Percentiles rank a stretch among this genome's conserved stretches.
phyloP scores from a whole-genome alignment of 1,284 basidiomycete genomes.

The Phaffia rhodozyma region DNA sequence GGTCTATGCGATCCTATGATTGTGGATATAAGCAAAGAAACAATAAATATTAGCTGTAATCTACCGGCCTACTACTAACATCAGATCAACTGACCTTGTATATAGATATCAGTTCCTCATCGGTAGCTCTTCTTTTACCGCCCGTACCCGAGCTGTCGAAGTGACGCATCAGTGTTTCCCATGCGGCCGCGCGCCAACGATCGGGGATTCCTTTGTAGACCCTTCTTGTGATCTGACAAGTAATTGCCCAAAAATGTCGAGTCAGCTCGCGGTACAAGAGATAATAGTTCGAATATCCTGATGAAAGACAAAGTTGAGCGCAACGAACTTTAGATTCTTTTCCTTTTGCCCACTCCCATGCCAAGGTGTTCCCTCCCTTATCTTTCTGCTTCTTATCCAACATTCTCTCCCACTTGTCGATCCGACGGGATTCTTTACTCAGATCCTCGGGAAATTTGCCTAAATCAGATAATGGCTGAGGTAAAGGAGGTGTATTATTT shows the following conservation, averaged over 20 bases:
- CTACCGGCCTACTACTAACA: not conserved
- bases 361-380: conserved; percentile 58
- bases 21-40: not conserved
- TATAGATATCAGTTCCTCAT: conserved; percentile 33
- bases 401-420: conserved; percentile 83
- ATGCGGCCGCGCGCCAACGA: conserved; percentile 83
- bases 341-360: conserved; percentile 54
- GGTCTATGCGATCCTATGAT: conserved; percentile 48
- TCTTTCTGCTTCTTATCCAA: conserved; percentile 52
- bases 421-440: conserved; percentile 53
- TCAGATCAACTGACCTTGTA: conserved; percentile 41
- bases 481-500: conserved; percentile 28
- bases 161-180: conserved; percentile 54
- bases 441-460: not conserved
- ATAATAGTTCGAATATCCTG: not conserved
- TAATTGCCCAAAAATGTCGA: not conserved
- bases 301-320: conserved; percentile 15
- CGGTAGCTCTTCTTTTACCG: conserved; percentile 24
- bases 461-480: conserved; percentile 11
- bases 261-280: not conserved
- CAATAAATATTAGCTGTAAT: not conserved
- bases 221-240: conserved; percentile 43
- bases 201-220: conserved; percentile 95
- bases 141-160: conserved; percentile 27
- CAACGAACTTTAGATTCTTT: conserved; percentile 45